A percentile compares a stretch with the other conserved stretches of the same genome.
These are phyloP conservation scores for Vickermania ingenoplastis DNA, from an alignment of 208 protist species.

Conservation along the genomic window DNA sequence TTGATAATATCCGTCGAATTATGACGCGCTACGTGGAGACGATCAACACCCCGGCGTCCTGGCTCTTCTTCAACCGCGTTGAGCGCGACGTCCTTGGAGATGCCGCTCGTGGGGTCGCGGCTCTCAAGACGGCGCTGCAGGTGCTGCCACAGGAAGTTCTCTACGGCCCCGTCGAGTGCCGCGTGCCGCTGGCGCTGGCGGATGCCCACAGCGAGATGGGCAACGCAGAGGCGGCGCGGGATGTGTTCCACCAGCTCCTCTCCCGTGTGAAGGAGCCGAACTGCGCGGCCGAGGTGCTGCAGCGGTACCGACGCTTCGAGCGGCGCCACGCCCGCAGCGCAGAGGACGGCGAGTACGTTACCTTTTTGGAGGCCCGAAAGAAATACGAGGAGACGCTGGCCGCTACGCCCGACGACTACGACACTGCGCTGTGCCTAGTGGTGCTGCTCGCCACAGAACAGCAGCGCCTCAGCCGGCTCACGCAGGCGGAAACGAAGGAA, in stretches of 20 bases:
- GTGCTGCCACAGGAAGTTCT: slow-evolving; percentile 49
- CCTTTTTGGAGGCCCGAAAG: neutral
- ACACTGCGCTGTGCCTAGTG: slow-evolving; percentile 3
- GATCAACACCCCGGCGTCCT: slow-evolving; percentile 56
- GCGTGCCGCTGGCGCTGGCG: slow-evolving; percentile 58
- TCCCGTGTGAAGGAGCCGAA: slow-evolving; percentile 17
- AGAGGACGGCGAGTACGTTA: neutral
- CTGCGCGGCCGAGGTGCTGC: slow-evolving; percentile 13
- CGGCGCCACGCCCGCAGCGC: neutral
- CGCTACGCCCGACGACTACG: slow-evolving; percentile 27
- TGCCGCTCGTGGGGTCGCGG: slow-evolving; percentile 31
- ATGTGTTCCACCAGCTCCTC: slow-evolving; percentile 43
- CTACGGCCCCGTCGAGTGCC: slow-evolving; percentile 36
- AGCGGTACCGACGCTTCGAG: slow-evolving; percentile 13
- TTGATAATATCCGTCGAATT: slow-evolving; percentile 35
- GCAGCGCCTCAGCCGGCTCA: neutral
- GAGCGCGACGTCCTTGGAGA: slow-evolving; percentile 68
- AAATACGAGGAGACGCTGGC: slow-evolving; percentile 41
- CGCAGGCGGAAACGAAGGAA: slow-evolving; percentile 27
- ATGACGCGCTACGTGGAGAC: slow-evolving; percentile 61
- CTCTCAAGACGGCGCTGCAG: slow-evolving; percentile 59
- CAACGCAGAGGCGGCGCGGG: slow-evolving; percentile 29
- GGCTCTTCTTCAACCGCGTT: slow-evolving; percentile 84
- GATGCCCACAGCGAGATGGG: slow-evolving; percentile 25
- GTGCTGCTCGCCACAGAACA: neutral